phyloP scores from a whole-genome alignment of 108 stramenopile genomes.

The Thalassiosira profunda region DNA sequence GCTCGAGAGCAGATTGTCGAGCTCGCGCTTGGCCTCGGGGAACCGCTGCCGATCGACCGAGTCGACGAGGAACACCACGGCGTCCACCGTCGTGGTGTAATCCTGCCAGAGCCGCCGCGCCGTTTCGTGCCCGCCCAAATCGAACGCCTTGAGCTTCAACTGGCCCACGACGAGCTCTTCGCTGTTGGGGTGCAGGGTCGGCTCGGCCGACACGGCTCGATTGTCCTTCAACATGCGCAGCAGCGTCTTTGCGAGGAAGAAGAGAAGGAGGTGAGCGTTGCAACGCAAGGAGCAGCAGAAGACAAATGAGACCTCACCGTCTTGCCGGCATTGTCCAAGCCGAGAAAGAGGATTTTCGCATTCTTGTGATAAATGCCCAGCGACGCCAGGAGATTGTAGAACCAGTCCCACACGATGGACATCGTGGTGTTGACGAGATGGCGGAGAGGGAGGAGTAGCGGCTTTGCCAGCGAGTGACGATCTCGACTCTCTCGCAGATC shows the following conservation, averaged over 20 bases:
- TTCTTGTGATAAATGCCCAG: slow-evolving; percentile 97
- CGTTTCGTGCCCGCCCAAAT: slow-evolving; percentile 91
- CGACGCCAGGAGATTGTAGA: slow-evolving; percentile 85
- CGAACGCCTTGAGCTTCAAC: slow-evolving; percentile 84
- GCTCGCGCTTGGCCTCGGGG: slow-evolving; percentile 92
- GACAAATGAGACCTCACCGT: slow-evolving; percentile 92
- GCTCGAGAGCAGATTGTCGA: slow-evolving; percentile 65
- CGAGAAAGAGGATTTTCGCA: slow-evolving; percentile 95
- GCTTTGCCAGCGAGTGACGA: too few relatives aligned
- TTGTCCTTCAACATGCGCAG: slow-evolving; percentile 98
- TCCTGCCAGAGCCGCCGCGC: slow-evolving; percentile 81
- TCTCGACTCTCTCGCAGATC: too few relatives aligned
- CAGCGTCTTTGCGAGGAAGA: too few relatives aligned
- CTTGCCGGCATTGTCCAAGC: slow-evolving; percentile 99
- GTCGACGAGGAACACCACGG: slow-evolving; percentile 87
- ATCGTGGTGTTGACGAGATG: too few relatives aligned
- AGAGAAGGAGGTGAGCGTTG: too few relatives aligned
- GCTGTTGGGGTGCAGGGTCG: slow-evolving; percentile 81
- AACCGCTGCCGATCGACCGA: slow-evolving; percentile 79
- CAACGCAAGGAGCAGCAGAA: too few relatives aligned
- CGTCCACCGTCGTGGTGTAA: slow-evolving; percentile 90
- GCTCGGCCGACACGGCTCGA: slow-evolving; percentile 82
- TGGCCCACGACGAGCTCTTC: slow-evolving; percentile 79
- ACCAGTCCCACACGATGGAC: slow-evolving; percentile 78
- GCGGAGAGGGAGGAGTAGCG: too few relatives aligned